Conservation (phyloP, 2,329 filamentous ascomycete species). For the Aspergillus brasiliensis region DNA sequence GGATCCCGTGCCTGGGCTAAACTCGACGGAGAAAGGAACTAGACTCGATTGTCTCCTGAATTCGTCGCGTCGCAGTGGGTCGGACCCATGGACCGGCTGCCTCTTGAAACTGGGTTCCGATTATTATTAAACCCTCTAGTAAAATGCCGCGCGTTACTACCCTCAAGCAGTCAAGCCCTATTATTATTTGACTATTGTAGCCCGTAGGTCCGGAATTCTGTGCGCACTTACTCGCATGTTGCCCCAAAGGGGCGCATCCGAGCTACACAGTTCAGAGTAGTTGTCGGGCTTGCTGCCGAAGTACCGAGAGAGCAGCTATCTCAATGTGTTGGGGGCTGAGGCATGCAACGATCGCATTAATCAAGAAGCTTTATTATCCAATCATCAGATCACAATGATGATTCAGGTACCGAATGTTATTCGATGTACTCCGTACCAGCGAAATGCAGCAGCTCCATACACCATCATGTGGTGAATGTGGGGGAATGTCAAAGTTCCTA, state of each 20-base stretch:
- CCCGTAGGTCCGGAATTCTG: no score
- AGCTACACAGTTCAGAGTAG: no score
- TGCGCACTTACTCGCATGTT: no score
- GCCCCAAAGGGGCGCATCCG: no score
- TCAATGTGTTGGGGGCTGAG: no score
- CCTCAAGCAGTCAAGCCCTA: background rate
- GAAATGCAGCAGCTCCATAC: background rate
- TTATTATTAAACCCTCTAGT: background rate
- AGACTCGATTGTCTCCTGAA: constrained; percentile 8
- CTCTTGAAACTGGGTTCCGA: constrained; percentile 1
- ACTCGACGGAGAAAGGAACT: constrained; percentile 4
- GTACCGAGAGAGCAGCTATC: no score
- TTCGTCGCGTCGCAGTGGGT: constrained; percentile 8
- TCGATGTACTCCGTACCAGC: background rate
- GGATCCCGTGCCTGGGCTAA: constrained; percentile 5
- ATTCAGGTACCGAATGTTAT: no score
- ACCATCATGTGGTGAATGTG: background rate
- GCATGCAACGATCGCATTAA: no score
- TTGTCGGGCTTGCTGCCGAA: no score
- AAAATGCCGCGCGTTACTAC: background rate
- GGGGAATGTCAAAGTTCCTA: background rate
- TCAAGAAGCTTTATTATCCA: no score
- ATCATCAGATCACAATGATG: no score
- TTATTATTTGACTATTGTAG: no score
- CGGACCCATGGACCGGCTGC: constrained; percentile 9